Percentiles rank a stretch among this genome's conserved stretches.
phyloP scores from a whole-genome alignment of 306 rosid species.

The apple (Malus domestica) region DNA sequence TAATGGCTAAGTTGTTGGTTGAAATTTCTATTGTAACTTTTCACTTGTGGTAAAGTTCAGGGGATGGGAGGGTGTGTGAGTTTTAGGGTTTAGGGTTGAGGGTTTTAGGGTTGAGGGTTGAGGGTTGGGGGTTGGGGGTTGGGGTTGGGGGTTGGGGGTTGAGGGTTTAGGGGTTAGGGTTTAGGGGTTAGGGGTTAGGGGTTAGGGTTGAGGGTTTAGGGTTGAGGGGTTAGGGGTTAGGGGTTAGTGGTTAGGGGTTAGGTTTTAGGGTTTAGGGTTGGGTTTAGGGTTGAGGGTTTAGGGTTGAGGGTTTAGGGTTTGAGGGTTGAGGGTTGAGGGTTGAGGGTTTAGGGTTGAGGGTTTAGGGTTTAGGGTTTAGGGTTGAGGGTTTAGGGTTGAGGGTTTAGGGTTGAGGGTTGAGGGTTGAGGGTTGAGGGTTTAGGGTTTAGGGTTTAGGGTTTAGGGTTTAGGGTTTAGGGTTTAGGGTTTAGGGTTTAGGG shows the following conservation, averaged over 20 bases:
- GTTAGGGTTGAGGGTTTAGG: not conserved
- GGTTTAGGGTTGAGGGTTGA: not conserved
- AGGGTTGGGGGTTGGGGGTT: not conserved
- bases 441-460: not conserved
- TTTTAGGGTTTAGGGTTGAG: no score
- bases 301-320: not conserved
- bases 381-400: not conserved
- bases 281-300: not conserved
- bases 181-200: not conserved
- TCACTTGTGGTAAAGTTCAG: no score
- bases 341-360: not conserved
- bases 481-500: not conserved
- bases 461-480: not conserved
- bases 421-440: not conserved
- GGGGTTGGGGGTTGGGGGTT: not conserved
- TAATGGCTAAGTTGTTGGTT: no score
- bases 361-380: not conserved
- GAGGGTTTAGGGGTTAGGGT: not conserved
- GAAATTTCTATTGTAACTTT: no score
- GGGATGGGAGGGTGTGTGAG: no score
- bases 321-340: not conserved
- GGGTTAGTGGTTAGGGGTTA: not conserved
- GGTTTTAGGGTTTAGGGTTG: not conserved
- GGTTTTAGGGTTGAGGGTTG: not conserved
- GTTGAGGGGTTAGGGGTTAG: not conserved